These are phyloP conservation scores for Neltuma alba DNA, from an alignment of 306 rosid species.

Conservation along the genomic window DNA sequence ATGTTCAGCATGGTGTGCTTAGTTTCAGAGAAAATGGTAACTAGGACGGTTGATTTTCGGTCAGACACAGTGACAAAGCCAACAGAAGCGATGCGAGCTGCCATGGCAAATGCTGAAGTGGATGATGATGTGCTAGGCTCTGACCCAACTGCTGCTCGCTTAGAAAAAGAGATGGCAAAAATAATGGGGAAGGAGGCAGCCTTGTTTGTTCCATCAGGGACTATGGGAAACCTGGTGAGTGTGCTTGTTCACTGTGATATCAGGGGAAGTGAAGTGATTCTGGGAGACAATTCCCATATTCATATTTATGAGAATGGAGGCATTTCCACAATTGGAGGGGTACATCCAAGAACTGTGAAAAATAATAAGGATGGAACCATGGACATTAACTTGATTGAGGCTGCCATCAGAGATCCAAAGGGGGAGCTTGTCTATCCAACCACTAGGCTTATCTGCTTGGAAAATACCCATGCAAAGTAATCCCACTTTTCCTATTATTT, in stretches of 20 bases:
- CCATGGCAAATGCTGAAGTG: slow-evolving; percentile 85
- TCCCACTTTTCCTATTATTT: not conserved
- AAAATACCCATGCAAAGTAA: slow-evolving; percentile 91
- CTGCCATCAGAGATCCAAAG: slow-evolving; percentile 73
- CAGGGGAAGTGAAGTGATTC: slow-evolving; percentile 92
- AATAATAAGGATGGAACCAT: slow-evolving; percentile 87
- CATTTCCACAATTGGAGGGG: slow-evolving; percentile 86
- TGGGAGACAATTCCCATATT: slow-evolving; percentile 80
- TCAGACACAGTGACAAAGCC: slow-evolving; percentile 94
- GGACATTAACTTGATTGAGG: slow-evolving; percentile 71
- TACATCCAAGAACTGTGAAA: slow-evolving; percentile 70
- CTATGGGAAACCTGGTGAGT: slow-evolving; percentile 91
- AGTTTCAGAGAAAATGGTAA: slow-evolving; percentile 62
- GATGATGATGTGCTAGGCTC: slow-evolving; percentile 75
- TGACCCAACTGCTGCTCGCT: slow-evolving; percentile 73
- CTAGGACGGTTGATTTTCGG: slow-evolving; percentile 79
- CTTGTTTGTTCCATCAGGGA: slow-evolving; percentile 89
- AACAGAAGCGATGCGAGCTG: slow-evolving; percentile 73
- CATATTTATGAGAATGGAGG: slow-evolving; percentile 89
- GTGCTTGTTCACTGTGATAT: slow-evolving; percentile 84
- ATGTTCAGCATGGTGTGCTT: slow-evolving; percentile 4
- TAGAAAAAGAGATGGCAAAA: slow-evolving; percentile 79
- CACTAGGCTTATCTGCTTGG: slow-evolving; percentile 90
- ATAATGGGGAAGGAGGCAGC: slow-evolving; percentile 84
- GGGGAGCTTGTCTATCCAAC: slow-evolving; percentile 72